Conservation (phyloP, 345 rosid species). For the Sonneratia alba region DNA sequence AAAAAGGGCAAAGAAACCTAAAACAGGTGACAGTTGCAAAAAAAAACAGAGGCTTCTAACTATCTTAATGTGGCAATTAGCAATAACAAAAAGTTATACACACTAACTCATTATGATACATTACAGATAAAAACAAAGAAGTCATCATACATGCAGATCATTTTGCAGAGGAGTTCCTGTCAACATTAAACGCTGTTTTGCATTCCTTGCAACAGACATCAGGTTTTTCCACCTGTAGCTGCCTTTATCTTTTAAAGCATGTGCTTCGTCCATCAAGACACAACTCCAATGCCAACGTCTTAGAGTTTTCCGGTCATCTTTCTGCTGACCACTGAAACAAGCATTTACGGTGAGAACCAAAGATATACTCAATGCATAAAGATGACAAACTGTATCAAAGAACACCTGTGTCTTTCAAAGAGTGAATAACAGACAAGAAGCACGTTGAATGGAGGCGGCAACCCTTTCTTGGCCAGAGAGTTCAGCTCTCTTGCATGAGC, state of each 20-base stretch:
- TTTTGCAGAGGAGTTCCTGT: slow-evolving; percentile 99
- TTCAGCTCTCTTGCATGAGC: slow-evolving; percentile 75
- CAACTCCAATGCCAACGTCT: slow-evolving; percentile 98
- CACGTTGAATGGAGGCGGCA: slow-evolving; percentile 84
- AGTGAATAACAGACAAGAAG: slow-evolving; percentile 93
- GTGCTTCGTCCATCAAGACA: slow-evolving; percentile 97
- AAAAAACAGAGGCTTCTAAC: not conserved
- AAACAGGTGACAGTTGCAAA: not conserved
- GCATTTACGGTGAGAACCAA: not conserved
- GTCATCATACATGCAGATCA: slow-evolving; percentile 68
- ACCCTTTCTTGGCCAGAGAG: slow-evolving; percentile 68
- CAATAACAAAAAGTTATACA: not conserved
- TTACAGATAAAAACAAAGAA: not conserved
- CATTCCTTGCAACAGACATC: slow-evolving; percentile 83
- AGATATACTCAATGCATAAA: not conserved
- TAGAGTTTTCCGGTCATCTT: slow-evolving; percentile 84
- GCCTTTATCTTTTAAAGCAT: slow-evolving; percentile 90
- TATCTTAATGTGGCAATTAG: not conserved
- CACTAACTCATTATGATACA: not conserved
- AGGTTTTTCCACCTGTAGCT: slow-evolving; percentile 97
- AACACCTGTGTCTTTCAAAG: slow-evolving; percentile 90
- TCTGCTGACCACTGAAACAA: slow-evolving; percentile 67
- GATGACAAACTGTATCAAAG: slow-evolving; percentile 5
- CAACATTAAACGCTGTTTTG: slow-evolving; percentile 91
- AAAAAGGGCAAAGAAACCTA: not conserved